Evolutionary conservation across 768 basidiomycete species (phyloP).

Genomic region (Myochromella boudieri): DNA sequence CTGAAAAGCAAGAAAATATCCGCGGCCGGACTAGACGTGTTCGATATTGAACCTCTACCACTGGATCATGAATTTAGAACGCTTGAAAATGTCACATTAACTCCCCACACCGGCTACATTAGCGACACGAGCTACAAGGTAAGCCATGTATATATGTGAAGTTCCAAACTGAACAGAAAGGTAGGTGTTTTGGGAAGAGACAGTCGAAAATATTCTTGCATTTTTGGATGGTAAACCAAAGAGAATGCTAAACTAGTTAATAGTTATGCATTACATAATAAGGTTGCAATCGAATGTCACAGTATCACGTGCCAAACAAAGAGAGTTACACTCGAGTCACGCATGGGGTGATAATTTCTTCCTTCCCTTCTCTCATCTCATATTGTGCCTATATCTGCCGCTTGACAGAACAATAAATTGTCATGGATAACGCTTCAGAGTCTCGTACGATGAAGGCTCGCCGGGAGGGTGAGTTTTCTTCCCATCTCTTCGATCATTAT

Average conservation of each 20-base stretch:
- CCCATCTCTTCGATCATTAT: conserved; percentile 26
- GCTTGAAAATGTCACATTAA: conserved; percentile 53
- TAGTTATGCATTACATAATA: too few relatives aligned
- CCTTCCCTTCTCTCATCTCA: conserved; percentile 29
- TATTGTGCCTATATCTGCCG: conserved; percentile 21
- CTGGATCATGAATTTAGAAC: conserved; percentile 52
- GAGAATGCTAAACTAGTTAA: conserved; percentile 2
- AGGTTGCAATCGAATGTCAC: conserved; percentile 17
- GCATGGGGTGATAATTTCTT: conserved; percentile 27
- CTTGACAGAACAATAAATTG: conserved; percentile 20
- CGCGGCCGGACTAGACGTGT: conserved; percentile 67
- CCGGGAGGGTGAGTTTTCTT: conserved; percentile 57
- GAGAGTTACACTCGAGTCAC: conserved; percentile 28
- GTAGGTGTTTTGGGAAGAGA: conserved; percentile 52
- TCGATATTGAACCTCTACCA: conserved; percentile 64
- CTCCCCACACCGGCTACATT: conserved; percentile 63
- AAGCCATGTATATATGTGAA: conserved; percentile 6
- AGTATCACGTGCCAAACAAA: conserved; percentile 26
- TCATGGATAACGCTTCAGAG: conserved; percentile 47
- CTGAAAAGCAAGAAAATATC: conserved; percentile 47
- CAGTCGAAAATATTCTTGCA: conserved; percentile 56
- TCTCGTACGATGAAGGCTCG: conserved; percentile 75
- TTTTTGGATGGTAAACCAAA: conserved; percentile 48
- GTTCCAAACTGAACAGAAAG: conserved; percentile 7
- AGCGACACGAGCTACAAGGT: conserved; percentile 53